These are phyloP conservation scores for Hymenoscyphus repandus DNA, from an alignment of 2,329 filamentous ascomycete genomes.

Conservation along the genomic window DNA sequence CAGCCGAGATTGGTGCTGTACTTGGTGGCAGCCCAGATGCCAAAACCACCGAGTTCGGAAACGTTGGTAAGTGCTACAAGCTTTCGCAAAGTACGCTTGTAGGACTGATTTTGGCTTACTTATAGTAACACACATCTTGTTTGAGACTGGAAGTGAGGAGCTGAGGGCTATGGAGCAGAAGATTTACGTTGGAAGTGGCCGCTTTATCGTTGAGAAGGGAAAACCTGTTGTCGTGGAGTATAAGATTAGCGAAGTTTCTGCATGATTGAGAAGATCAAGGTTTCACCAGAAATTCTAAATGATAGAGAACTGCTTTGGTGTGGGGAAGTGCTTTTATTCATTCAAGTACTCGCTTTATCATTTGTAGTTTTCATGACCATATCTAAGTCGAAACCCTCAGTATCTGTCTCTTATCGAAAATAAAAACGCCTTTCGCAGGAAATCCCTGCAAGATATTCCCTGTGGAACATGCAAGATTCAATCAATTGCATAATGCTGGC, in stretches of 20 bases:
- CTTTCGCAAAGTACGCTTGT: slow-evolving; percentile 1
- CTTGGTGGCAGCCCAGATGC: slow-evolving; percentile 33
- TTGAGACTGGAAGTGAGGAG: slow-evolving; percentile 35
- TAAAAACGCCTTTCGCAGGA: slow-evolving; percentile 23
- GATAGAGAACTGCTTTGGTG: no score
- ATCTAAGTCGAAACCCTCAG: neutral
- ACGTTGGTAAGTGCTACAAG: slow-evolving; percentile 32
- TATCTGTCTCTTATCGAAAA: slow-evolving; percentile 7
- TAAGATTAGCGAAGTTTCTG: slow-evolving; percentile 37
- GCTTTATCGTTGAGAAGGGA: slow-evolving; percentile 35
- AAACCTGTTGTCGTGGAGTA: slow-evolving; percentile 37
- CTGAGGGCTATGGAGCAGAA: slow-evolving; percentile 35
- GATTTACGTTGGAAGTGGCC: slow-evolving; percentile 38
- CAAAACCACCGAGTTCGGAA: slow-evolving; percentile 36
- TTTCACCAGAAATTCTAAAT: neutral
- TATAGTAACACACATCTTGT: slow-evolving; percentile 34
- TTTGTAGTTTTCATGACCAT: neutral
- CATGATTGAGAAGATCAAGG: neutral
- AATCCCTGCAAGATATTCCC: slow-evolving; percentile 11
- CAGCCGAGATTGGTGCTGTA: slow-evolving; percentile 31
- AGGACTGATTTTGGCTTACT: neutral
- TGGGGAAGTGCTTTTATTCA: neutral
- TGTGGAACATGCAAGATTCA: slow-evolving; percentile 16
- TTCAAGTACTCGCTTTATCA: neutral
- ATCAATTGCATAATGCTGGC: slow-evolving; percentile 14